Conservation (phyloP, 768 basidiomycete genomes). For the Kwoniella sp. region DNA sequence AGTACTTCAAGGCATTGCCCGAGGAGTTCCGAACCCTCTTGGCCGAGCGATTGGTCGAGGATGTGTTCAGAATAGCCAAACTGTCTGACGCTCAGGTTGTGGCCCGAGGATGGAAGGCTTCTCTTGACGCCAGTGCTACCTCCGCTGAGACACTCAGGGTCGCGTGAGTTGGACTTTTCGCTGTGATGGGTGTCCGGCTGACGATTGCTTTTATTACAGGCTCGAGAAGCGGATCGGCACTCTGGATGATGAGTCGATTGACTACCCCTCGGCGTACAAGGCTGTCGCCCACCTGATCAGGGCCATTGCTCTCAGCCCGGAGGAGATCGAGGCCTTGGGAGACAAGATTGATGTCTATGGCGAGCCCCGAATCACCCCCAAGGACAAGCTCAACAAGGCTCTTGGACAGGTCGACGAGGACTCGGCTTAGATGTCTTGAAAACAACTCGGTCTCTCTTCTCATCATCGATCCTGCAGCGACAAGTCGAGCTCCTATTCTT, state of each 20-base stretch:
- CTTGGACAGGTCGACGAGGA: conserved; percentile 31
- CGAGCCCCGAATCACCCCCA: conserved; percentile 48
- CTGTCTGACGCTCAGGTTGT: conserved; percentile 74
- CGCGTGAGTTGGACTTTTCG: conserved; percentile 48
- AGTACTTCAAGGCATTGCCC: conserved; percentile 74
- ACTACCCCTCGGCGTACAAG: conserved; percentile 78
- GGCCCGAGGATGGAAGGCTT: conserved; percentile 66
- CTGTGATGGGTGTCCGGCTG: conserved; percentile 1
- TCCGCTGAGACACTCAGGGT: conserved; percentile 64
- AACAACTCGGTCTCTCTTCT: background rate
- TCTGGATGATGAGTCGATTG: conserved; percentile 83
- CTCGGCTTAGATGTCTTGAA: conserved; percentile 6
- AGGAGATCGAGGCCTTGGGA: conserved; percentile 43
- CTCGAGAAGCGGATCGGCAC: conserved; percentile 47
- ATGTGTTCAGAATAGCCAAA: conserved; percentile 70
- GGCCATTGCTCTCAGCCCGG: conserved; percentile 32
- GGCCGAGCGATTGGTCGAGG: conserved; percentile 68
- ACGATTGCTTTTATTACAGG: conserved; percentile 11
- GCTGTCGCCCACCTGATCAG: conserved; percentile 68
- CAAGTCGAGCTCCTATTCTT: background rate
- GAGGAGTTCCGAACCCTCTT: conserved; percentile 61
- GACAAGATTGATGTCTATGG: conserved; percentile 50
- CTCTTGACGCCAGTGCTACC: conserved; percentile 61
- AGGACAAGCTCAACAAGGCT: conserved; percentile 47
- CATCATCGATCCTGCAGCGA: background rate